Conservation (phyloP, 257 asterid species). For the Apocynum venetum region DNA sequence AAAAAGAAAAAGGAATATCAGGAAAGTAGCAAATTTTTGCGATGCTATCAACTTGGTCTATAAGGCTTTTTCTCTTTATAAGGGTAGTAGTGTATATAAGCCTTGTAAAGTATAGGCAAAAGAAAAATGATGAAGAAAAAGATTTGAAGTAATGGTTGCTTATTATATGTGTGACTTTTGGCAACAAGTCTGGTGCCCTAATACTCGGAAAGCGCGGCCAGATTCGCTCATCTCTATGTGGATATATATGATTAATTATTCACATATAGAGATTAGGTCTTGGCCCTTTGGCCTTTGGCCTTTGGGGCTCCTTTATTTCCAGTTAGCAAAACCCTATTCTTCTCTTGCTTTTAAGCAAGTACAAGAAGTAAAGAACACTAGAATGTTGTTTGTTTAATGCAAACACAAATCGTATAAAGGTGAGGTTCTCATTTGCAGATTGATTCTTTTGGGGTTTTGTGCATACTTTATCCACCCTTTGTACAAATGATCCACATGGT, state of each 20-base stretch:
- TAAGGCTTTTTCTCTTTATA: not conserved
- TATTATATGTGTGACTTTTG: slow-evolving; percentile 5
- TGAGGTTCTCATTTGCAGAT: not conserved
- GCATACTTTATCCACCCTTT: slow-evolving; percentile 4
- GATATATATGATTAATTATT: not conserved
- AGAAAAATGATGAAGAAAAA: not conserved
- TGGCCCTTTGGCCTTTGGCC: not conserved
- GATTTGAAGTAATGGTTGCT: not conserved
- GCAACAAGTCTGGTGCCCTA: slow-evolving; percentile 1
- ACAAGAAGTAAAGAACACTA: not conserved
- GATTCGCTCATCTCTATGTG: not conserved
- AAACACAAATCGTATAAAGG: not conserved
- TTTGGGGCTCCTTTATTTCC: not conserved
- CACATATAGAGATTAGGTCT: not conserved
- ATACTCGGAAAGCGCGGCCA: not conserved
- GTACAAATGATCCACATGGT: slow-evolving; percentile 33
- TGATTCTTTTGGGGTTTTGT: slow-evolving; percentile 1
- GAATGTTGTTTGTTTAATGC: not conserved
- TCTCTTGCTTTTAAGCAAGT: slow-evolving; percentile 3
- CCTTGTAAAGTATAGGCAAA: not conserved
- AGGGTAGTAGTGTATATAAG: not conserved
- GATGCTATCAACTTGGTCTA: not conserved
- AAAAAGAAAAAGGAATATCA: not conserved
- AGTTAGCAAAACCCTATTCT: not conserved
- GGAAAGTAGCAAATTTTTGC: not conserved